Evolutionary conservation across 1,139 yeast species (phyloP), one percentile per base, ranked within the genome.

Genomic region (Blastobotrys malaysiensis): DNA sequence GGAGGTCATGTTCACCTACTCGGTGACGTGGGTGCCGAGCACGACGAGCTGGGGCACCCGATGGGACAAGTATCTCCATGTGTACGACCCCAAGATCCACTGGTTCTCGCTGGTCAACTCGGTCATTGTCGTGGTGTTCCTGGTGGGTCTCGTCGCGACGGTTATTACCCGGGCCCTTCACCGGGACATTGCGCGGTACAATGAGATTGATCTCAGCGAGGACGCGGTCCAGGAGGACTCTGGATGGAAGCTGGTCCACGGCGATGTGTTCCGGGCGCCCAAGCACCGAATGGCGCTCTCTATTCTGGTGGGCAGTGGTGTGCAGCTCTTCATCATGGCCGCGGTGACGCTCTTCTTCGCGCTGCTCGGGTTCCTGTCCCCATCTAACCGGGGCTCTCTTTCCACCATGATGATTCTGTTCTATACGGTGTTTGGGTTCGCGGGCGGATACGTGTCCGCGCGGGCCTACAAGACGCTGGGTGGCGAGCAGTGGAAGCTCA

Each of bases 211-310:
- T 67, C 77, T 89, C 61, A 74, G 72, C 53, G 96, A 89, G 65
- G 97, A 88, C 59, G 39, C 39, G 3, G 81, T 89, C 55, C 84
- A 89, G 58, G 97, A 91, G 66, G 99, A 95, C 69, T 81, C 91
- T 67, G 99, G 99, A 45, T 93, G 99, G 99, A 95, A 95, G 71
- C 78, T 93, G 61, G 84, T 91, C 48, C 96, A 93, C 67, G 98
- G 97, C 57, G 99, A 93, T 69, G 90, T 93, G 39, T 93, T 93
- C 77, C 80, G 99, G 69, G 76, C 93, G 5, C 99, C 99, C 45
- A 71, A 77, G 56, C 77, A 81, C 61, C 77, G 86, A 57, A 77
- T 90, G 81, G 61, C 88, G 21, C 78, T 90, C 56, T 86, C 97
- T 5, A 82, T 90, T 11, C 71, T 90, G 39, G 80, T 90, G 55